Percentiles rank a stretch among this genome's conserved stretches.
phyloP scores from a whole-genome alignment of 495 filamentous ascomycete species.

The Penicillium steckii region DNA sequence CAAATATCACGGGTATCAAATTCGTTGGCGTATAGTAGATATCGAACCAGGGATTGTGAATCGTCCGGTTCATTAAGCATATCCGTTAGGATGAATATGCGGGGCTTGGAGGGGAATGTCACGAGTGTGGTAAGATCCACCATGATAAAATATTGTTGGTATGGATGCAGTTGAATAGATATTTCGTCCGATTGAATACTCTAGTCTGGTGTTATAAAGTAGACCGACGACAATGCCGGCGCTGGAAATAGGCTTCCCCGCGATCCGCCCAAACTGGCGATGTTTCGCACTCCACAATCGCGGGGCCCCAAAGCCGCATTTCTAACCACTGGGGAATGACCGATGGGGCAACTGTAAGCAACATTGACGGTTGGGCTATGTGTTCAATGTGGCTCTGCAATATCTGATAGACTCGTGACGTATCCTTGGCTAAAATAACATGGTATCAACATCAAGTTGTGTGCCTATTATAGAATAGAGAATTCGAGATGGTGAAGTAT shows the following conservation, averaged over 20 bases:
- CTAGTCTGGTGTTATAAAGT: background rate
- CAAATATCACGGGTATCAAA: conserved; percentile 42
- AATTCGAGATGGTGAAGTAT: too few relatives aligned
- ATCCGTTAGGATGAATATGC: conserved; percentile 45
- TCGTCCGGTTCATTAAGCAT: conserved; percentile 48
- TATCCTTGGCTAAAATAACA: too few relatives aligned
- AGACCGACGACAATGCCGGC: background rate
- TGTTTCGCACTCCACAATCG: background rate
- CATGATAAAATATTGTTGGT: background rate
- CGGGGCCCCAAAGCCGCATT: background rate
- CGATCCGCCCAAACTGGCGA: background rate
- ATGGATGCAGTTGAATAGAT: too few relatives aligned
- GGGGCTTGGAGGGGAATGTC: conserved; percentile 23
- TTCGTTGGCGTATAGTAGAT: conserved; percentile 42
- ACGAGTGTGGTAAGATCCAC: background rate
- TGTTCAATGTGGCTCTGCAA: too few relatives aligned
- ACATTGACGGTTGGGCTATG: background rate
- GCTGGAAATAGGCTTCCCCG: background rate
- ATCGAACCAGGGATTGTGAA: conserved; percentile 40
- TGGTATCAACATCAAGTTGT: too few relatives aligned
- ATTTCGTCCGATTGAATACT: background rate
- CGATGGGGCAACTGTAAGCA: background rate
- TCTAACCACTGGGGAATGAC: background rate
- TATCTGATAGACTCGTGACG: too few relatives aligned
- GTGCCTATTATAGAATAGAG: too few relatives aligned